These are phyloP conservation scores for Trebouxia sp. DNA, from an alignment of 139 green algal species.

Conservation along the genomic window DNA sequence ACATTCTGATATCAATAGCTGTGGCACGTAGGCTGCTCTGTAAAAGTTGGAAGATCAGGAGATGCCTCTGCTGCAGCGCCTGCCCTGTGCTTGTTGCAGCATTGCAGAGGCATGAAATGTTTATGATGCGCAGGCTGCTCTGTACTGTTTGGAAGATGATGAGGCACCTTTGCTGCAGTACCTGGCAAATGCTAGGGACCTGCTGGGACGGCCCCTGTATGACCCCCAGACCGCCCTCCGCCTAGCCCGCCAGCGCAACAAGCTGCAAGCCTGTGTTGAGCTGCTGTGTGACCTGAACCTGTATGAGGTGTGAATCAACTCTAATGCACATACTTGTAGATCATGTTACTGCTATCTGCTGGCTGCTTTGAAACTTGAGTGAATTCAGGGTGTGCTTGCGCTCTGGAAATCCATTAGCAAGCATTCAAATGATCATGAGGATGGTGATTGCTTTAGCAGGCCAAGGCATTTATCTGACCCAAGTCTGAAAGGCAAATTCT, in stretches of 20 bases:
- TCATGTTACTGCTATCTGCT: background rate
- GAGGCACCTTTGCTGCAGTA: conserved; percentile 73
- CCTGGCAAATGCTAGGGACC: conserved; percentile 47
- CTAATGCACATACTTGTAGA: conserved; percentile 1
- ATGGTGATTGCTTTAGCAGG: too few relatives aligned
- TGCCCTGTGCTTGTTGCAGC: too few relatives aligned
- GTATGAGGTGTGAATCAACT: conserved; percentile 37
- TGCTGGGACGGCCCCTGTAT: conserved; percentile 69
- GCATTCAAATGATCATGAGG: too few relatives aligned
- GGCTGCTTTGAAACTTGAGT: background rate
- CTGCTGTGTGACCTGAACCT: conserved; percentile 82
- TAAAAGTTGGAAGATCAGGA: too few relatives aligned
- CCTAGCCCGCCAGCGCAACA: conserved; percentile 59
- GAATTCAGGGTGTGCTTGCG: background rate
- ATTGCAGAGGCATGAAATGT: background rate
- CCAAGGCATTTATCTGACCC: too few relatives aligned
- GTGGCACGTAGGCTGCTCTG: too few relatives aligned
- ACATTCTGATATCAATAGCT: too few relatives aligned
- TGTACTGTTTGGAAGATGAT: conserved; percentile 63
- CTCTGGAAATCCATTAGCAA: too few relatives aligned
- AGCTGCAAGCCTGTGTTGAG: conserved; percentile 66
- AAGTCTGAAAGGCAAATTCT: too few relatives aligned
- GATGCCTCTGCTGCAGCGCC: too few relatives aligned
- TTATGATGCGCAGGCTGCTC: conserved; percentile 53
- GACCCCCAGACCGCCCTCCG: conserved; percentile 85